Evolutionary conservation across 345 rosid genomes (phyloP), one percentile per base, ranked within the genome.

Genomic region (Salix dunnii): DNA sequence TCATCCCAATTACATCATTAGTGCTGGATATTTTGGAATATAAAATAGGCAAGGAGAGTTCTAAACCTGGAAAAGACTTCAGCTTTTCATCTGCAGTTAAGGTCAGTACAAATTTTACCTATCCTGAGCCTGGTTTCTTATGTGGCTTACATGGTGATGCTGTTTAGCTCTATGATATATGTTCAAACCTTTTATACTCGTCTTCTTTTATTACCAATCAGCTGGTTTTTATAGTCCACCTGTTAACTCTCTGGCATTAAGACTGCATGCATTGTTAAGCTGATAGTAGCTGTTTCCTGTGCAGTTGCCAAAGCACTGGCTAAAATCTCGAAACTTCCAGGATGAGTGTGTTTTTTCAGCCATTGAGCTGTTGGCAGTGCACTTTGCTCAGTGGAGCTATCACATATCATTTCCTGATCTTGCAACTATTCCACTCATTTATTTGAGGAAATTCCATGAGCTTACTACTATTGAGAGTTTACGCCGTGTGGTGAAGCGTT

Each of bases 341-440:
- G 95, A 89, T 70, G 89, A 80, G 55, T 90, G 97, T 74, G 82
- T 96, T 43, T 72, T 63, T 61, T 86, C 93, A 46, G 84, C 88
- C 81, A 75, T 92, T 84, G 94, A 92, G 86, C 83, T 96, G 61
- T 92, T 96, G 67, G 88, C 90, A 11, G 79, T 35, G 42, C 99
- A 96, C 86, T 93, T 93, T 81, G 84, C 90, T 81, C 92, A 88
- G 62, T 93, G 97, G 99, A 90, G 99, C 81, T 84, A 85, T 75
- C 92, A 93, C 85, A 89, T 96, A 78, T 90, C 98, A 25, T 92
- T 96, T 75, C 99, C 98, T 10, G 99, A 96, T 82, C 85, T 93
- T 78, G 94, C 97, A 62, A 91, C 97, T 18, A 79, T 94, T 55
- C 90, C 99, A 23, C 63, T 93, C 71, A 83, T 92, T 81, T 80